Evolutionary conservation across 352 stramenopile species (phyloP), one percentile per base, ranked within the genome.

Genomic region (Phytophthora ohioensis): DNA sequence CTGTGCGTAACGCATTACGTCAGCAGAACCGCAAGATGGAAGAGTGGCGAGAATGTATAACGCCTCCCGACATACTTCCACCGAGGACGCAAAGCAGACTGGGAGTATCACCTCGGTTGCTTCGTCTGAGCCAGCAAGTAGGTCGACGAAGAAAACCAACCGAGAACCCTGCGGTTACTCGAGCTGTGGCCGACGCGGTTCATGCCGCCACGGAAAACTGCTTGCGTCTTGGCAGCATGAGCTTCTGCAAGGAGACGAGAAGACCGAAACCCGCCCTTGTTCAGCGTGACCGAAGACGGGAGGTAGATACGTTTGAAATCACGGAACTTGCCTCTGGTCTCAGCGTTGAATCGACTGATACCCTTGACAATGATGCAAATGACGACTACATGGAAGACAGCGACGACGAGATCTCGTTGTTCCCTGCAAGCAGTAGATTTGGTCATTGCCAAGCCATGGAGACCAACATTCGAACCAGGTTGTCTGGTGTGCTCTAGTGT

Each of bases 1-100:
- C 85, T 0, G 68, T 92, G 36, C 75, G 83, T 7, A 90, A 81
- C 17, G 83, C 83, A 8, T 75, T 80, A 39, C 78, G 75, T 8
- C 81, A 90, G 34, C 61, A 75, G 6, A 78, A 48, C 34, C 57
- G 66, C 4, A 68, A 91, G 30, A 60, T 68, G 12, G 69, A 77
- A n/a, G 68, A 67, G 17, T 64, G 80, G 42, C 38, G 61, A 42
- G 70, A 86, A 8, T 62, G 74, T 27, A 68, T 74, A 45, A n/a
- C 55, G n/a, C 64, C 47, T 61, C 51, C 41, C 1, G 51, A 69
- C n/a, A 41, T 67, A 5, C 64, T 76, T 45, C 69, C 64, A 21
- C 46, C 48, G 8, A 69, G 54, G 34, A 58, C 64, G 45, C 55
- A 38, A 5, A 60, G 57, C 46, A 68, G 55, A 42, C n/a, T 70